A percentile compares a stretch with the other conserved stretches of the same genome.
Conservation (phyloP, 2,329 filamentous ascomycete genomes). For the Trichocomaceae sp. region DNA sequence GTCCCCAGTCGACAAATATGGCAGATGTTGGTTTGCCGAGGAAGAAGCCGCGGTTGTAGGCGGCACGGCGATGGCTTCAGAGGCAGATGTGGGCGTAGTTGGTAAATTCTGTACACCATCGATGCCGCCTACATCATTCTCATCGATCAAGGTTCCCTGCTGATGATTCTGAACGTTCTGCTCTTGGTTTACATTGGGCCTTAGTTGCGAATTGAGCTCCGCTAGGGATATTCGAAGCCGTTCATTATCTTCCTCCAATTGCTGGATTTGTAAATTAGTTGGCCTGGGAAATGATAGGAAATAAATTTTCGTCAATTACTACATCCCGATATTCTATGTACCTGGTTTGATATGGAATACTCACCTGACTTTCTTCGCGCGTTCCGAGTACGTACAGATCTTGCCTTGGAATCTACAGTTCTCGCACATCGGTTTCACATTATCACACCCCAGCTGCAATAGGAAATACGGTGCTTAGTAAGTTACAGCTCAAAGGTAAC, state of each 20-base stretch:
- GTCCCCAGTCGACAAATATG: slow-evolving; percentile 13
- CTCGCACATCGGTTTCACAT: slow-evolving; percentile 39
- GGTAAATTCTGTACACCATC: neutral
- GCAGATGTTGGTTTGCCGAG: neutral
- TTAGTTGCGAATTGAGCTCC: slow-evolving; percentile 5
- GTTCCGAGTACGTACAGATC: slow-evolving; percentile 39
- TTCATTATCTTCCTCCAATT: slow-evolving; percentile 22
- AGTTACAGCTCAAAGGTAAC: neutral
- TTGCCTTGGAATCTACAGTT: slow-evolving; percentile 44
- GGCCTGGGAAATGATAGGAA: slow-evolving; percentile 15
- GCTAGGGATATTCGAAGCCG: slow-evolving; percentile 17
- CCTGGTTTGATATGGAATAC: neutral
- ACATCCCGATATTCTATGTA: neutral
- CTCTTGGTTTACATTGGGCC: neutral
- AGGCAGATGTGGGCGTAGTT: neutral
- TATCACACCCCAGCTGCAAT: slow-evolving; percentile 46
- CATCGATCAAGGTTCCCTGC: neutral
- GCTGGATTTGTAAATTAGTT: slow-evolving; percentile 23
- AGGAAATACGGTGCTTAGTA: neutral
- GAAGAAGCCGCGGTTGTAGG: neutral
- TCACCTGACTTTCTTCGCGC: slow-evolving; percentile 24
- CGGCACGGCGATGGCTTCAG: neutral
- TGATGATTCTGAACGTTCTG: neutral
- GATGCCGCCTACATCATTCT: neutral
- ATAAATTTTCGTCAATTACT: neutral